Percentiles rank a stretch among this genome's conserved stretches.
Conservation (phyloP, 345 rosid species). For the Iberis pinnata region DNA sequence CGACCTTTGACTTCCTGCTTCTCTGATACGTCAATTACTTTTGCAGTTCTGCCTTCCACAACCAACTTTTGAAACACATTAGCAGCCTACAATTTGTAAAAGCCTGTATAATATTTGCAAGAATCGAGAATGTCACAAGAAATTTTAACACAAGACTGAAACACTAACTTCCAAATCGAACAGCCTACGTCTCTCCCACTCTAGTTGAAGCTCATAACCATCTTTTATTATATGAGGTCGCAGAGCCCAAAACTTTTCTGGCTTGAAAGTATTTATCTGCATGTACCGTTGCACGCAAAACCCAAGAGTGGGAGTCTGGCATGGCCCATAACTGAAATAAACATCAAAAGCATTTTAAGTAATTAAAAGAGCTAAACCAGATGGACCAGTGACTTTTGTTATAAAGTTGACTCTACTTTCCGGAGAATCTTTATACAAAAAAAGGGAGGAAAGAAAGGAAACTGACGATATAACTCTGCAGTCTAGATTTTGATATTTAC, state of each 20-base stretch:
- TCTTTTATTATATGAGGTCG: constrained; percentile 47
- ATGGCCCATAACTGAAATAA: constrained; percentile 86
- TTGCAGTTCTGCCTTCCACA: constrained; percentile 56
- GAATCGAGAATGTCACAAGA: constrained; percentile 16
- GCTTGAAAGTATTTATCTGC: constrained; percentile 83
- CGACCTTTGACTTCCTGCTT: constrained; percentile 81
- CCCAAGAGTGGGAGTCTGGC: constrained; percentile 97
- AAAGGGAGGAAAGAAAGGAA: constrained; percentile 32
- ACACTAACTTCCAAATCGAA: constrained; percentile 74
- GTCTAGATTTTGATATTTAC: constrained; percentile 91
- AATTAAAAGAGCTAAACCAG: constrained; percentile 10
- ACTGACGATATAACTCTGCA: constrained; percentile 92
- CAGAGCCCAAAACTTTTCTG: constrained; percentile 79
- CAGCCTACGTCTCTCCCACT: constrained; percentile 85
- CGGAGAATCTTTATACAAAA: neutral
- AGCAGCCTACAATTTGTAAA: constrained; percentile 53
- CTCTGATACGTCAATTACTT: constrained; percentile 62
- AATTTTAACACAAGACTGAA: constrained; percentile 8
- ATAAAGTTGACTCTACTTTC: neutral
- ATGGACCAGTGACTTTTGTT: constrained; percentile 2
- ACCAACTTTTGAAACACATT: constrained; percentile 72
- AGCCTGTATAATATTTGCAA: constrained; percentile 5
- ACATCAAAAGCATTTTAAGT: constrained; percentile 18
- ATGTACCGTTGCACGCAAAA: constrained; percentile 88
- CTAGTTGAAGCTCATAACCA: constrained; percentile 85